A percentile compares a stretch with the other conserved stretches of the same genome.
Evolutionary conservation across 768 basidiomycete species (phyloP).

Genomic region (Ramaria sp.): DNA sequence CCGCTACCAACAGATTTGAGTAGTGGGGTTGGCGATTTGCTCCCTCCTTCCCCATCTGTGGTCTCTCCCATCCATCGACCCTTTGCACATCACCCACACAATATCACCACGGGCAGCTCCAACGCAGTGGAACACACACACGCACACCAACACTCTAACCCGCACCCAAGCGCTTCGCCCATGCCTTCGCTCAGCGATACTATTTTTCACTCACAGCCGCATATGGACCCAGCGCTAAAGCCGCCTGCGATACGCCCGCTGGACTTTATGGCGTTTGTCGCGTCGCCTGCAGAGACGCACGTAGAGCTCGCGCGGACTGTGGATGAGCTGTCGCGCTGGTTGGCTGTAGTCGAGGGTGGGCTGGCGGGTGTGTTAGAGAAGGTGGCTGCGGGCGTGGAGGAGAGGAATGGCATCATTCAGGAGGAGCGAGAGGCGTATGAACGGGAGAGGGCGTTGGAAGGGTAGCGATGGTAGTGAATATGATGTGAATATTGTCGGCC

Average conservation of each 20-base stretch:
- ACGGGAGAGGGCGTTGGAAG: too few species aligned
- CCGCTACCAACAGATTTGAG: conserved; percentile 36
- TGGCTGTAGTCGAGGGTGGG: conserved; percentile 63
- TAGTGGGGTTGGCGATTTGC: conserved; percentile 52
- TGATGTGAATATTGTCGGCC: too few species aligned
- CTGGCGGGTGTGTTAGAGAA: conserved; percentile 56
- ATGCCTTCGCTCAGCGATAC: background rate
- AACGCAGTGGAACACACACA: background rate
- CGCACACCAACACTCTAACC: conserved; percentile 15
- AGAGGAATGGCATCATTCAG: conserved; percentile 48
- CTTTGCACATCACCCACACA: conserved; percentile 26
- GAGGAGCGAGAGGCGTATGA: conserved; percentile 27
- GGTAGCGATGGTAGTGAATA: too few species aligned
- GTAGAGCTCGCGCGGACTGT: conserved; percentile 63
- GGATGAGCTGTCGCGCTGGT: conserved; percentile 66
- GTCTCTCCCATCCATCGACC: conserved; percentile 25
- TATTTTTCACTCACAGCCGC: background rate
- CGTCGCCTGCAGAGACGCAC: conserved; percentile 49
- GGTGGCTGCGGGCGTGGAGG: conserved; percentile 13
- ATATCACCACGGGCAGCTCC: conserved; percentile 8
- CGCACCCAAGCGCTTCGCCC: conserved; percentile 10
- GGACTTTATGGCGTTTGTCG: conserved; percentile 50
- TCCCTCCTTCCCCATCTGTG: conserved; percentile 64
- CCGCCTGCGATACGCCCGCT: conserved; percentile 42
- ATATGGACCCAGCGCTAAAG: background rate